These are phyloP conservation scores for Penicillium ochrochloron DNA, from an alignment of 495 filamentous ascomycete genomes.

Conservation along the genomic window DNA sequence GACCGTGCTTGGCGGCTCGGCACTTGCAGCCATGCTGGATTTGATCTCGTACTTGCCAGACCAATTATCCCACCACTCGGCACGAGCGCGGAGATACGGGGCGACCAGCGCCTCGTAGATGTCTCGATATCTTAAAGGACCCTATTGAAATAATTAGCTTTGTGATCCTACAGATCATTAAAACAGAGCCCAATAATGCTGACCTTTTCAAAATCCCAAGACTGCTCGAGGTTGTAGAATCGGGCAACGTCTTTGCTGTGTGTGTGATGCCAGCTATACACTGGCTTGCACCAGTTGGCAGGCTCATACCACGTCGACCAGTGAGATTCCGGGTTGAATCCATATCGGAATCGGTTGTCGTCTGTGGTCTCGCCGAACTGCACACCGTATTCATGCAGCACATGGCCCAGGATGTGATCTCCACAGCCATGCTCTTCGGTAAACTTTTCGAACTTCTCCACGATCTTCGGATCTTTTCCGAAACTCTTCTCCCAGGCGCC, in stretches of 20 bases:
- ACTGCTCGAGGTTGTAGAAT: slow-evolving; percentile 31
- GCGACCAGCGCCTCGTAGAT: slow-evolving; percentile 28
- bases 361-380: slow-evolving; percentile 39
- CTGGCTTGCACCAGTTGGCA: slow-evolving; percentile 52
- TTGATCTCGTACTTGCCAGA: slow-evolving; percentile 34
- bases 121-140: slow-evolving; percentile 29
- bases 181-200: background rate
- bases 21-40: slow-evolving; percentile 26
- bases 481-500: slow-evolving; percentile 49
- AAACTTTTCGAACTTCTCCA: slow-evolving; percentile 40
- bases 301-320: slow-evolving; percentile 42
- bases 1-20: slow-evolving; percentile 25
- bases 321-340: slow-evolving; percentile 46
- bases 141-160: slow-evolving; percentile 11
- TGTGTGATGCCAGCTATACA: slow-evolving; percentile 55
- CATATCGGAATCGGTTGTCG: slow-evolving; percentile 52
- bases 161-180: background rate
- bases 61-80: slow-evolving; percentile 36
- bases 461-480: slow-evolving; percentile 37
- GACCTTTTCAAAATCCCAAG: slow-evolving; percentile 30
- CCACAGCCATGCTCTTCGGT: slow-evolving; percentile 51
- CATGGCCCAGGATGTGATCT: slow-evolving; percentile 54
- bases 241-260: slow-evolving; percentile 33
- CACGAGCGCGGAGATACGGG: slow-evolving; percentile 25
- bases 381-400: slow-evolving; percentile 50